These are phyloP conservation scores for Cardiospermum halicacabum DNA, from an alignment of 345 rosid species.

Conservation along the genomic window DNA sequence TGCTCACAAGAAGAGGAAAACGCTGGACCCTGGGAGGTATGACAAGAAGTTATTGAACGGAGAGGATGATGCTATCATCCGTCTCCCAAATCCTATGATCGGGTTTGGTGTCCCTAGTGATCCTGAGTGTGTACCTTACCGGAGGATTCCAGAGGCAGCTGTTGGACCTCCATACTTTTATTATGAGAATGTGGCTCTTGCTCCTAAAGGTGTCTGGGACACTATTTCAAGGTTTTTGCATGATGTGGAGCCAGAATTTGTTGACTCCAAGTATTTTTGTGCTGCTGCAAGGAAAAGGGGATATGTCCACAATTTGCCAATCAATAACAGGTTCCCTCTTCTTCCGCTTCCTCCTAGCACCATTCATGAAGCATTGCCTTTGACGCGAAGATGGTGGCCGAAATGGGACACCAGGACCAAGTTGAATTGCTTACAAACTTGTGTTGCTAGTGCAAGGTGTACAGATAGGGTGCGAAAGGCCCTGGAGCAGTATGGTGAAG, in stretches of 20 bases:
- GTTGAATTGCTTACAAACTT: slow-evolving; percentile 75
- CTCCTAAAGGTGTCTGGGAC: slow-evolving; percentile 95
- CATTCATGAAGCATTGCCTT: slow-evolving; percentile 66
- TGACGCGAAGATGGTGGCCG: slow-evolving; percentile 86
- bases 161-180: slow-evolving; percentile 75
- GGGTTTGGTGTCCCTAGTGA: slow-evolving; percentile 84
- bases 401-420: slow-evolving; percentile 77
- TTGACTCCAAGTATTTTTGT: slow-evolving; percentile 74
- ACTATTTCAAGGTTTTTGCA: slow-evolving; percentile 64
- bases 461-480: slow-evolving; percentile 70
- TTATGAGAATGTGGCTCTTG: slow-evolving; percentile 87
- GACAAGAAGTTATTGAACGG: slow-evolving; percentile 21
- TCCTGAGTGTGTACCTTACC: slow-evolving; percentile 16
- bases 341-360: slow-evolving; percentile 68
- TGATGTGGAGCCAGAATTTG: slow-evolving; percentile 78
- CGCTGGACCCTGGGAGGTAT: slow-evolving; percentile 15
- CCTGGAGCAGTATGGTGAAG: slow-evolving; percentile 43
- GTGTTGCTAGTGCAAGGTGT: slow-evolving; percentile 56
- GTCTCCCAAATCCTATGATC: slow-evolving; percentile 80
- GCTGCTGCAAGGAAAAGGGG: slow-evolving; percentile 95
- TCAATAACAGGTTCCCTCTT: slow-evolving; percentile 53
- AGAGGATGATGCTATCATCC: slow-evolving; percentile 49
- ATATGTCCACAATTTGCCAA: slow-evolving; percentile 79
- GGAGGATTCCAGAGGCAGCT: slow-evolving; percentile 62
- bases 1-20: slow-evolving; percentile 53